phyloP scores from a whole-genome alignment of 108 stramenopile species.

The Cyclotella kingstonii region DNA sequence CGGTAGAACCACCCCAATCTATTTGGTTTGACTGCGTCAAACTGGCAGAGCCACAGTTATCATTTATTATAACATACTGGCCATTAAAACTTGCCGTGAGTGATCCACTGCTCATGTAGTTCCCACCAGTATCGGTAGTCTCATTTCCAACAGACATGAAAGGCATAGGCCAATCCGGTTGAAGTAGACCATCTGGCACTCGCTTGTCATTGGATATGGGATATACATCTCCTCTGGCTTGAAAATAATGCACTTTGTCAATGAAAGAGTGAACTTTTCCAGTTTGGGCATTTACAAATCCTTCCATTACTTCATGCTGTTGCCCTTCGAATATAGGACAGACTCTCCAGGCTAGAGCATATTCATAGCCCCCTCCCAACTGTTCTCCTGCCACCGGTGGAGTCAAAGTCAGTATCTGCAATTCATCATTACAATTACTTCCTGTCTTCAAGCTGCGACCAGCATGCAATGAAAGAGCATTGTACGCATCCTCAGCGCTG shows the following conservation, averaged over 20 bases:
- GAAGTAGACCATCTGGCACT: conserved; percentile 3
- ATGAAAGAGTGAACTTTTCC: conserved; percentile 7
- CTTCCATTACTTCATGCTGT: conserved; percentile 11
- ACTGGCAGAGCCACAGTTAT: conserved; percentile 6
- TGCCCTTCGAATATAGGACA: conserved; percentile 14
- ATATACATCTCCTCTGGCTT: conserved; percentile 24
- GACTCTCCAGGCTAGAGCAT: conserved; percentile 15
- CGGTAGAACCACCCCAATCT: conserved; percentile 12
- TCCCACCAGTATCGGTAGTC: conserved; percentile 9
- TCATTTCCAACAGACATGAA: conserved; percentile 15
- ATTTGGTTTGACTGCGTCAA: conserved; percentile 4
- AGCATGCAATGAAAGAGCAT: not conserved
- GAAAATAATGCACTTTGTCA: conserved; percentile 21
- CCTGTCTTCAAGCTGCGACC: not conserved
- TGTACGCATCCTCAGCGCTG: not conserved
- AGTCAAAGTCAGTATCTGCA: conserved; percentile 17
- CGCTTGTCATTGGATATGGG: conserved; percentile 22
- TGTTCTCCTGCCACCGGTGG: not conserved
- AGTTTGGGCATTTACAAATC: conserved; percentile 13
- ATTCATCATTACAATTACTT: conserved; percentile 2
- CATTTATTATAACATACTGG: conserved; percentile 2
- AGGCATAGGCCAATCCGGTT: conserved; percentile 34
- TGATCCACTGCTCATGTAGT: not conserved
- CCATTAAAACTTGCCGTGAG: conserved; percentile 11
- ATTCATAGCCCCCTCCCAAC: conserved; percentile 11